These are phyloP conservation scores for Tricholoma flavovirens DNA, from an alignment of 768 basidiomycete species.

Conservation along the genomic window DNA sequence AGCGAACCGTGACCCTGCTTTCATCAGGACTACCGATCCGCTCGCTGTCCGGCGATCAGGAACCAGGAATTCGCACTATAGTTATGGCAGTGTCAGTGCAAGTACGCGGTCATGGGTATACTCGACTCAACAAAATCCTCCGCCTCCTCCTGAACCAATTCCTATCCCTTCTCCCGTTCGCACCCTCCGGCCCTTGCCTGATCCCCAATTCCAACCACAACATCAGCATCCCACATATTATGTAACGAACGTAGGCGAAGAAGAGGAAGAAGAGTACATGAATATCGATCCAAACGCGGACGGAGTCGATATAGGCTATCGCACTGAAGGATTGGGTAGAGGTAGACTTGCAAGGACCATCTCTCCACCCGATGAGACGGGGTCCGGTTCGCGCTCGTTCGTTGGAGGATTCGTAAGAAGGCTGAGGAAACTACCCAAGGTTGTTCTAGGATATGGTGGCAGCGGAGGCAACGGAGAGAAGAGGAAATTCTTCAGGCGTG, in stretches of 20 bases:
- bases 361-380: background rate
- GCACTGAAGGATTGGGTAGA: slow-evolving; percentile 13
- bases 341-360: slow-evolving; percentile 4
- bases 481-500: slow-evolving; percentile 16
- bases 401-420: slow-evolving; percentile 33
- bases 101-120: slow-evolving; percentile 36
- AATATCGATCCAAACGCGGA: slow-evolving; percentile 18
- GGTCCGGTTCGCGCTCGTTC: slow-evolving; percentile 22
- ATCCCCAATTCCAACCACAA: slow-evolving; percentile 18
- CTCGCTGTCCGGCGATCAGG: slow-evolving; percentile 10
- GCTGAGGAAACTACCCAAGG: slow-evolving; percentile 28
- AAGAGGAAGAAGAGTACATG: slow-evolving; percentile 29
- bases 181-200: slow-evolving; percentile 25
- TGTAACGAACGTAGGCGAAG: slow-evolving; percentile 17
- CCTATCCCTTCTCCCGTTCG: slow-evolving; percentile 18
- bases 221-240: slow-evolving; percentile 10
- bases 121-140: slow-evolving; percentile 28
- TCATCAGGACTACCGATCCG: slow-evolving; percentile 6
- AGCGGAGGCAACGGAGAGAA: slow-evolving; percentile 18
- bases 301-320: slow-evolving; percentile 12
- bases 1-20: slow-evolving; percentile 12
- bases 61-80: slow-evolving; percentile 11
- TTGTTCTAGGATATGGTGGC: slow-evolving; percentile 24
- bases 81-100: slow-evolving; percentile 12
- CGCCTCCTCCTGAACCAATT: slow-evolving; percentile 18